These are phyloP conservation scores for Solanum medicagineum DNA, from an alignment of 257 asterid species.

Conservation along the genomic window DNA sequence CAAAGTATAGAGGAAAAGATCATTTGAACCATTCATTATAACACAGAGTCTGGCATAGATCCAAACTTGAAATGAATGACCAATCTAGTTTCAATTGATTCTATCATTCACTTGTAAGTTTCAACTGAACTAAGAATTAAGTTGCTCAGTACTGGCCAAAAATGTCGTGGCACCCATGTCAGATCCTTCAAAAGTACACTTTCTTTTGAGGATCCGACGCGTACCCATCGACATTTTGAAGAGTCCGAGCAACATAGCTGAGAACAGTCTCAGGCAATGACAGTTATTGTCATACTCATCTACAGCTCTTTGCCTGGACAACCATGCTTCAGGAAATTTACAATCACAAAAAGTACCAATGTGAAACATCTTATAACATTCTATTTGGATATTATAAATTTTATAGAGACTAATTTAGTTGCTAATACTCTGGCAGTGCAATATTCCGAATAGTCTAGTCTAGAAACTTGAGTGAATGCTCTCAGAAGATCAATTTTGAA, in stretches of 20 bases:
- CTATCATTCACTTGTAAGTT: not conserved
- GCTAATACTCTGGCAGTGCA: not conserved
- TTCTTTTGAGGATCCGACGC: too few species aligned
- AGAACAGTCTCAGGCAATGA: not conserved
- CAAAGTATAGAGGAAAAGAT: not conserved
- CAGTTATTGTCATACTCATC: not conserved
- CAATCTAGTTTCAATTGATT: not conserved
- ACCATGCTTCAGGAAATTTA: not conserved
- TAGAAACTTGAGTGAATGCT: not conserved
- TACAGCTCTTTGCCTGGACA: not conserved
- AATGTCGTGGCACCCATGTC: too few species aligned
- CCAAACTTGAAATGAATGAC: not conserved
- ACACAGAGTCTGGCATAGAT: not conserved
- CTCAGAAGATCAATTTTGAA: not conserved
- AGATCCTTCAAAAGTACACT: too few species aligned
- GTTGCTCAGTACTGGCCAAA: too few species aligned
- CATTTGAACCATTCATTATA: not conserved
- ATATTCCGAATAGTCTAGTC: not conserved
- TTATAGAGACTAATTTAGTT: not conserved
- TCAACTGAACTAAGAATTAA: not conserved
- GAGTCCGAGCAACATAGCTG: too few species aligned
- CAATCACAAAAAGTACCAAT: not conserved
- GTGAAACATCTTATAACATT: not conserved
- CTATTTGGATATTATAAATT: not conserved
- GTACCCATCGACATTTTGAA: too few species aligned